phyloP scores from a whole-genome alignment of 2,329 filamentous ascomycete genomes.

The Botrytis medusae region DNA sequence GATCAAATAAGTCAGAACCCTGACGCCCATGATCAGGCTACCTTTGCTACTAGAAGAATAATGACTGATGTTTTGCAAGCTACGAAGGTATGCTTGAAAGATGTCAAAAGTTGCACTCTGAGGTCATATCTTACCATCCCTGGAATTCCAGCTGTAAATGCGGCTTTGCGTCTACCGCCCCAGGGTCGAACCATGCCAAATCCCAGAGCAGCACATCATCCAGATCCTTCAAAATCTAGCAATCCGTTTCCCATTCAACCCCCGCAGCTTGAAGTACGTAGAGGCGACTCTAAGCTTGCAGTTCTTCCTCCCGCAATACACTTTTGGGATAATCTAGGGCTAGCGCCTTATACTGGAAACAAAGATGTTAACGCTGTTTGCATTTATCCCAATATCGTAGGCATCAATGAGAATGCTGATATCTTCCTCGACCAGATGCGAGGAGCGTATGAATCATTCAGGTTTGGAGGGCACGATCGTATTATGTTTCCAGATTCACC shows the following conservation, averaged over 20 bases:
- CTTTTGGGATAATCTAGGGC: conserved; percentile 80
- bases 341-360: conserved; percentile 66
- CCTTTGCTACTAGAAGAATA: conserved; percentile 33
- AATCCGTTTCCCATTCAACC: conserved; percentile 63
- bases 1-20: conserved; percentile 19
- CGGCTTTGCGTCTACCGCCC: conserved; percentile 49
- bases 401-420: conserved; percentile 59
- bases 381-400: conserved; percentile 65
- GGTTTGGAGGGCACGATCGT: conserved; percentile 63
- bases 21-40: conserved; percentile 22
- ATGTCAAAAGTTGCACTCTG: conserved; percentile 45
- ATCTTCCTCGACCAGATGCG: conserved; percentile 68
- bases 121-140: conserved; percentile 56
- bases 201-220: conserved; percentile 27
- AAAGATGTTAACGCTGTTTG: conserved; percentile 73
- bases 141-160: conserved; percentile 55
- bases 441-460: conserved; percentile 71
- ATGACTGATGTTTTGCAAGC: conserved; percentile 48
- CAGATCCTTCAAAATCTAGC: conserved; percentile 44
- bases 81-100: conserved; percentile 48
- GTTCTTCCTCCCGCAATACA: conserved; percentile 70
- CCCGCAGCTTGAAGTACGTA: conserved; percentile 70
- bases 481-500: conserved; percentile 43
- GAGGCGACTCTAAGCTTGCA: conserved; percentile 68
- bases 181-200: conserved; percentile 33